A percentile compares a stretch with the other conserved stretches of the same genome.
Evolutionary conservation across 768 basidiomycete genomes (phyloP).

Genomic region (Boletus fagicola): DNA sequence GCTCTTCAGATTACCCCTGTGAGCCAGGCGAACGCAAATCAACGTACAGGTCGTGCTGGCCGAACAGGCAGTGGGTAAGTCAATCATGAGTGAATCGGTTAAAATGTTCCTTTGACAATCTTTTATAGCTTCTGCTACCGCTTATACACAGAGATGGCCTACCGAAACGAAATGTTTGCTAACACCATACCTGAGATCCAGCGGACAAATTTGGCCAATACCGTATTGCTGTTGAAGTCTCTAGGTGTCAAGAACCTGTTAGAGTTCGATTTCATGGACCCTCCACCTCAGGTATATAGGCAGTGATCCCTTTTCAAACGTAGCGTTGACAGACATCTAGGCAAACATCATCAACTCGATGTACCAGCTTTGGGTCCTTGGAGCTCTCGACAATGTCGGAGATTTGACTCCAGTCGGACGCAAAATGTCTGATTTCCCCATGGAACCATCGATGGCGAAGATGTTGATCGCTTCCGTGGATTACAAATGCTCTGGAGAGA

Average conservation of each 20-base stretch:
- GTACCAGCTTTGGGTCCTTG: constrained; percentile 99
- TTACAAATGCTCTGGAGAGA: constrained; percentile 89
- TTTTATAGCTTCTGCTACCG: constrained; percentile 84
- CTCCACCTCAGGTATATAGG: constrained; percentile 85
- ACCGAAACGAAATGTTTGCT: constrained; percentile 90
- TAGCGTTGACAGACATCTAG: constrained; percentile 36
- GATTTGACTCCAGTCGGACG: constrained; percentile 88
- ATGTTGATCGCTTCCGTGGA: constrained; percentile 93
- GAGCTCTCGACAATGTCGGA: constrained; percentile 96
- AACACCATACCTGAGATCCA: constrained; percentile 99
- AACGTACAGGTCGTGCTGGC: constrained; percentile 94
- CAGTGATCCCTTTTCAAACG: not conserved
- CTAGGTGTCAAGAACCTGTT: constrained; percentile 95
- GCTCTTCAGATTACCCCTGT: constrained; percentile 98
- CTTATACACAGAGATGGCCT: constrained; percentile 96
- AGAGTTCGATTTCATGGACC: constrained; percentile 99
- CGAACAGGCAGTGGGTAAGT: constrained; percentile 92
- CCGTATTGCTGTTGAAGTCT: constrained; percentile 90
- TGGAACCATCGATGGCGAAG: constrained; percentile 99
- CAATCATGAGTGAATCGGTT: not conserved
- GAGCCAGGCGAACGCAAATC: constrained; percentile 97
- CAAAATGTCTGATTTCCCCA: constrained; percentile 99
- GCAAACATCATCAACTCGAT: constrained; percentile 98
- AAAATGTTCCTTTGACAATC: constrained; percentile 2
- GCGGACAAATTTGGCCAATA: constrained; percentile 95